phyloP scores from a whole-genome alignment of 2,329 filamentous ascomycete species.

The Graphilbum fragrans region DNA sequence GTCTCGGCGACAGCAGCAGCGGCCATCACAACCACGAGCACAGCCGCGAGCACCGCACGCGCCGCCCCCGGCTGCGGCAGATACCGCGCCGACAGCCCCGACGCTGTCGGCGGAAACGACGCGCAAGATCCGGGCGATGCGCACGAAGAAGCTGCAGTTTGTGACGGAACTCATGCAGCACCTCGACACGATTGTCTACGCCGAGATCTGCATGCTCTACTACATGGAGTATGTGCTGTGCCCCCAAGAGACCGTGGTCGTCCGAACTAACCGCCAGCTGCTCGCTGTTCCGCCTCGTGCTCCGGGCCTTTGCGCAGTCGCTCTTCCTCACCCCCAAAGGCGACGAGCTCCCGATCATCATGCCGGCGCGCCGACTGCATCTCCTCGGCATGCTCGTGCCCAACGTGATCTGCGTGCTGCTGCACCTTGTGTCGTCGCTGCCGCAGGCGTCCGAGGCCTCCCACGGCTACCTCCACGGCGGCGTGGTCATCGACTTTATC shows the following conservation, averaged over 20 bases:
- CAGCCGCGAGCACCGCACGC: not conserved
- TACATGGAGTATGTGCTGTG: slow-evolving; percentile 51
- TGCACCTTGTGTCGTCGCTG: slow-evolving; percentile 43
- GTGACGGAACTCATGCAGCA: slow-evolving; percentile 47
- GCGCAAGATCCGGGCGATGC: slow-evolving; percentile 18
- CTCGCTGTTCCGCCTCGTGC: slow-evolving; percentile 49
- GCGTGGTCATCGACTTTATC: slow-evolving; percentile 55
- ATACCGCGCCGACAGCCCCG: not conserved
- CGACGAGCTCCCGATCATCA: slow-evolving; percentile 40
- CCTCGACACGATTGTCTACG: slow-evolving; percentile 51
- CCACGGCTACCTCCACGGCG: slow-evolving; percentile 55
- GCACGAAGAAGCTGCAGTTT: slow-evolving; percentile 47
- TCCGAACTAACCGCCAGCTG: slow-evolving; percentile 34
- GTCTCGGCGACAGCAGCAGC: too few relatives aligned
- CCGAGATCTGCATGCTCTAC: slow-evolving; percentile 53
- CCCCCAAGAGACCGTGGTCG: not conserved
- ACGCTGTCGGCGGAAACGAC: not conserved
- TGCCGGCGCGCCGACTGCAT: slow-evolving; percentile 44
- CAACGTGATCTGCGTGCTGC: slow-evolving; percentile 47
- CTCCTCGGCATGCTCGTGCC: slow-evolving; percentile 45
- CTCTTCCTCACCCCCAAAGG: slow-evolving; percentile 53
- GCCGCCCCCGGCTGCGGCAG: too few relatives aligned
- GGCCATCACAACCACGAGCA: not conserved
- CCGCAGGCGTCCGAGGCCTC: slow-evolving; percentile 47
- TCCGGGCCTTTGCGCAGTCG: slow-evolving; percentile 47